A percentile compares a stretch with the other conserved stretches of the same genome.
phyloP scores from a whole-genome alignment of 2,329 filamentous ascomycete species.

The Curvularia verruculosa region DNA sequence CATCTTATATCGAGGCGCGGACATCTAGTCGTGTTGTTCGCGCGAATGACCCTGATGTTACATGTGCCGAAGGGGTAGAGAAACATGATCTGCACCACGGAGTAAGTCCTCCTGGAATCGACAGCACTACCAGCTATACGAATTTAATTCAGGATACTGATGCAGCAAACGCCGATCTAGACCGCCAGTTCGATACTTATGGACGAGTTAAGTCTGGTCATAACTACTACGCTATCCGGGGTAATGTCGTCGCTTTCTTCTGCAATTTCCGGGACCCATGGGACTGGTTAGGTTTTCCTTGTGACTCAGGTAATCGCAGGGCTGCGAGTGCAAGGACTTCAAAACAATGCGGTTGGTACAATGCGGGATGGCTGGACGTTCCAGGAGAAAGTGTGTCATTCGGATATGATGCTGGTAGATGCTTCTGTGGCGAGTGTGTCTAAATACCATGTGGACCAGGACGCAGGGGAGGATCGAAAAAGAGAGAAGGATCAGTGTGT shows the following conservation, averaged over 20 bases:
- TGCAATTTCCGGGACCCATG: neutral
- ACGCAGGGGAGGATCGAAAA: too few species aligned
- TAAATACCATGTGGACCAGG: too few species aligned
- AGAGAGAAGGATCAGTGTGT: too few species aligned
- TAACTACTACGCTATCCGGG: neutral
- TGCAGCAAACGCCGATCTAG: neutral
- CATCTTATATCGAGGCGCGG: neutral
- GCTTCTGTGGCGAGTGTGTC: neutral
- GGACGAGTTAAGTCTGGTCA: neutral
- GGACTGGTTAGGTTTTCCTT: neutral
- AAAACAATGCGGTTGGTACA: neutral
- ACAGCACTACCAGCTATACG: neutral
- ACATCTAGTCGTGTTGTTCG: neutral
- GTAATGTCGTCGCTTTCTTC: neutral
- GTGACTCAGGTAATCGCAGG: neutral
- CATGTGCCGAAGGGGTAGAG: neutral
- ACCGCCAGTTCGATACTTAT: neutral
- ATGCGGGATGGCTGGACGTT: neutral
- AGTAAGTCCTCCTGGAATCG: neutral
- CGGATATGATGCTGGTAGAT: neutral
- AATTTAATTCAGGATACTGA: neutral
- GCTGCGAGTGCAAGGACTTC: neutral
- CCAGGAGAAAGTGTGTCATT: neutral
- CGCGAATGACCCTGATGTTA: neutral
- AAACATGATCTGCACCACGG: neutral